A percentile compares a stretch with the other conserved stretches of the same genome.
Evolutionary conservation across 805 yeast species (phyloP).

Genomic region (Ogataea trehaloabstinens): DNA sequence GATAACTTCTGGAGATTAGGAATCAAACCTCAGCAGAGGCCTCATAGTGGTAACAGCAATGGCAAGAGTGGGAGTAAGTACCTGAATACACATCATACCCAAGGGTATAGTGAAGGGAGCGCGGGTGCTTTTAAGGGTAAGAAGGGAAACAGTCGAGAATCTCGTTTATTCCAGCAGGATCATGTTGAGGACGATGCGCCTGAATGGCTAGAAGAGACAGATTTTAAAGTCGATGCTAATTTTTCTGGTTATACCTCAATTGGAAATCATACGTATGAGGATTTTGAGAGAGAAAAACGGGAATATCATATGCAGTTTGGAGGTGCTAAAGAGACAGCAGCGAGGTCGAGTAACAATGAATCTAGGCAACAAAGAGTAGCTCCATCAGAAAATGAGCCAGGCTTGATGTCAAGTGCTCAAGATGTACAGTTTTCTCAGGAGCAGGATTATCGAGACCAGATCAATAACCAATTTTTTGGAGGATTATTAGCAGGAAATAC

Average conservation of each 20-base stretch:
- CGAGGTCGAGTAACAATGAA: constrained; percentile 4
- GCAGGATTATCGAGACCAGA: constrained; percentile 15
- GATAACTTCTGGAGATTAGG: constrained; percentile 25
- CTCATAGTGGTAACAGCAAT: constrained; percentile 1
- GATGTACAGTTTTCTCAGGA: constrained; percentile 21
- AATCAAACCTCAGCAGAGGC: constrained; percentile 8
- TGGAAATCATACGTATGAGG: constrained; percentile 28
- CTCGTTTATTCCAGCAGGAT: constrained; percentile 6
- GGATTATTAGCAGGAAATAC: constrained; percentile 12
- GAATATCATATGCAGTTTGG: constrained; percentile 20
- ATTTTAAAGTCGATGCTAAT: constrained; percentile 30
- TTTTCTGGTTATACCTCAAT: constrained; percentile 23
- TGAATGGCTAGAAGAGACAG: constrained; percentile 32
- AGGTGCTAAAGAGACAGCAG: constrained; percentile 6
- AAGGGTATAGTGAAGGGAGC: neutral
- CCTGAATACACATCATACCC: constrained; percentile 3
- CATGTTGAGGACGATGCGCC: constrained; percentile 23
- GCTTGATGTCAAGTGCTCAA: constrained; percentile 4
- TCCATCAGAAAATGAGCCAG: neutral
- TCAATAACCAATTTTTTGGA: constrained; percentile 24
- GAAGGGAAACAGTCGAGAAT: constrained; percentile 5
- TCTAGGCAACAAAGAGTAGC: neutral
- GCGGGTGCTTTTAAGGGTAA: constrained; percentile 1
- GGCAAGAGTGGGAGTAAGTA: constrained; percentile 1
- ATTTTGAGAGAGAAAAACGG: constrained; percentile 29